phyloP scores from a whole-genome alignment of 352 stramenopile genomes.

The Globisporangium mamillatum region DNA sequence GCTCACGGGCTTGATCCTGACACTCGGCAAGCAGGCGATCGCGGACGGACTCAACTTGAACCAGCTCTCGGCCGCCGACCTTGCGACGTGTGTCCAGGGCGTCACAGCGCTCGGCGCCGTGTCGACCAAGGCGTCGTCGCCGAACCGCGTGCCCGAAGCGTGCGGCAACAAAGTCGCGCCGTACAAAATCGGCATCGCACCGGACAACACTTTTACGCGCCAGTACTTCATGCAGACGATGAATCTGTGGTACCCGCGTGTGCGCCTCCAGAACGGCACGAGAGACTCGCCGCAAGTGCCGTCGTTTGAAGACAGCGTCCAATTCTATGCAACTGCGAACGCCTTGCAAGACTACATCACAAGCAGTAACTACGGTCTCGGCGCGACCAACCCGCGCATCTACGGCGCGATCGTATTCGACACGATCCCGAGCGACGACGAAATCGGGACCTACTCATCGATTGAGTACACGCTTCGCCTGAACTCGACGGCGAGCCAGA shows the following conservation, averaged over 20 bases:
- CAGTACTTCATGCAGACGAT: constrained; percentile 54
- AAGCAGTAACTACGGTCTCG: background rate
- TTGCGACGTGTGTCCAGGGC: constrained; percentile 22
- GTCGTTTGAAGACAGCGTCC: background rate
- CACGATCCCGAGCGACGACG: background rate
- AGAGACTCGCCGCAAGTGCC: background rate
- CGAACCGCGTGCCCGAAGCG: constrained; percentile 27
- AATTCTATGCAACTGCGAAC: background rate
- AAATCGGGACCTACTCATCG: background rate
- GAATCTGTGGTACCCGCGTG: constrained; percentile 51
- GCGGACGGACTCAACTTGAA: constrained; percentile 26
- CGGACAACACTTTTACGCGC: constrained; percentile 50
- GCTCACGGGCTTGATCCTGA: constrained; percentile 55
- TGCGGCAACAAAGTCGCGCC: constrained; percentile 46
- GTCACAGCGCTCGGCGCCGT: constrained; percentile 35
- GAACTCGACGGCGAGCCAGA: background rate
- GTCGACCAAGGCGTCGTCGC: constrained; percentile 32
- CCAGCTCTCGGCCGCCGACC: constrained; percentile 28
- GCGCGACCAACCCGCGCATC: background rate
- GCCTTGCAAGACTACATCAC: background rate
- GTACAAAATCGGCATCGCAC: constrained; percentile 55
- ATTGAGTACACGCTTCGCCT: background rate
- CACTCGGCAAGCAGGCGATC: constrained; percentile 40
- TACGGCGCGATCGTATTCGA: background rate
- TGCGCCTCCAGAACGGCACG: constrained; percentile 7